Evolutionary conservation across 495 filamentous ascomycete species (phyloP).

Genomic region (Neurospora africana): DNA sequence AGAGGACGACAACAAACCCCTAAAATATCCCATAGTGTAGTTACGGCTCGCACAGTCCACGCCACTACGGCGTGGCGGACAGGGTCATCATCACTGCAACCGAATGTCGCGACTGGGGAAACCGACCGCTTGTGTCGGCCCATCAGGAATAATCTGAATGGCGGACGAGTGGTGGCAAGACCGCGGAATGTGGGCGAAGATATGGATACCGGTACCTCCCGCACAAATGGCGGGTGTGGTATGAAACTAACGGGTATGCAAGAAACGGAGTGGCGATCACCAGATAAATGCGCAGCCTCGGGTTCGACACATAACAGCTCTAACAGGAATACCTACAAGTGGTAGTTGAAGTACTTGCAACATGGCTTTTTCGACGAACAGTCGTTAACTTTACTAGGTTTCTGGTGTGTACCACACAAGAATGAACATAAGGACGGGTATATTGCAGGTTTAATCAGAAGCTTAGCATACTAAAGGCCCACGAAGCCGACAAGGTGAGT

Average conservation of each 20-base stretch:
- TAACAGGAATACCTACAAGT: neutral
- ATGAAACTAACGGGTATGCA: neutral
- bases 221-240: neutral
- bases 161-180: neutral
- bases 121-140: neutral
- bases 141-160: neutral
- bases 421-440: neutral
- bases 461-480: neutral
- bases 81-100: neutral
- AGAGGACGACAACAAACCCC: neutral
- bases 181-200: neutral
- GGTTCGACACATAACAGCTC: neutral
- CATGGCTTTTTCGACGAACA: neutral
- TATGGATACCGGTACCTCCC: neutral
- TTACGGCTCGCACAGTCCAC: neutral
- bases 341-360: neutral
- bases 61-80: neutral
- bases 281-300: neutral
- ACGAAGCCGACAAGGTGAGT: neutral
- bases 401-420: neutral
- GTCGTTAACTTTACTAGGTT: too few species aligned
- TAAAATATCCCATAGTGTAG: neutral
- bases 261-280: neutral
- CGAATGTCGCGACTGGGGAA: neutral
- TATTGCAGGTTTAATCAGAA: neutral